Evolutionary conservation across 495 filamentous ascomycete genomes (phyloP).

Genomic region (Letharia columbiana): DNA sequence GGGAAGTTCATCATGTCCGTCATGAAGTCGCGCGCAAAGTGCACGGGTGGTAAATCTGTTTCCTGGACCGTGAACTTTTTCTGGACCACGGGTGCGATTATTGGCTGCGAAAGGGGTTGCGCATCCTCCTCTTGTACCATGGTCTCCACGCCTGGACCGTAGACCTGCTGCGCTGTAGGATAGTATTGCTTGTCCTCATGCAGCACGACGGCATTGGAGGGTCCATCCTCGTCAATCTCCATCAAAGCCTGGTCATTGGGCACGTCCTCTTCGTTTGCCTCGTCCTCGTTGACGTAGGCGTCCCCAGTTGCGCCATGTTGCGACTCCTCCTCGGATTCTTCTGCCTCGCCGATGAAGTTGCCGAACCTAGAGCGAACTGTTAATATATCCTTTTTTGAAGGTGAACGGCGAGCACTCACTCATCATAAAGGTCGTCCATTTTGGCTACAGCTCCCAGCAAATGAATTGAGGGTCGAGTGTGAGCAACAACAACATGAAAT

Average conservation of each 20-base stretch:
- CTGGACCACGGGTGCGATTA: slow-evolving; percentile 83
- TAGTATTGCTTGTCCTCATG: slow-evolving; percentile 99
- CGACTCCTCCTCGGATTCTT: slow-evolving; percentile 80
- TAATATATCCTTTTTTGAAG: slow-evolving; percentile 9
- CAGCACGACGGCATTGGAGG: slow-evolving; percentile 90
- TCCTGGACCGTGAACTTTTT: slow-evolving; percentile 96
- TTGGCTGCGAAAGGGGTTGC: slow-evolving; percentile 83
- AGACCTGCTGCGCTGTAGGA: slow-evolving; percentile 89
- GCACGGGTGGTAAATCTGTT: slow-evolving; percentile 77
- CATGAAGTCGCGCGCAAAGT: slow-evolving; percentile 86
- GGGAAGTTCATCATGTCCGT: slow-evolving; percentile 93
- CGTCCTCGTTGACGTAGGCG: slow-evolving; percentile 74
- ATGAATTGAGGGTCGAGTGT: no score
- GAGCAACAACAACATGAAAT: neutral
- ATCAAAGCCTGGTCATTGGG: slow-evolving; percentile 73
- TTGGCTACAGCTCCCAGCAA: slow-evolving; percentile 21
- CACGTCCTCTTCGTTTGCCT: slow-evolving; percentile 45
- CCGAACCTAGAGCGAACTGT: slow-evolving; percentile 59
- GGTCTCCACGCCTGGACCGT: slow-evolving; percentile 88
- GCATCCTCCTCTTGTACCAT: slow-evolving; percentile 96
- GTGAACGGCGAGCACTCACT: slow-evolving; percentile 42
- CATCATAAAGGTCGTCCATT: slow-evolving; percentile 82
- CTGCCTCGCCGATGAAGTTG: slow-evolving; percentile 90
- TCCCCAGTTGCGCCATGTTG: slow-evolving; percentile 62
- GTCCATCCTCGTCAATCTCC: slow-evolving; percentile 91